Evolutionary conservation across 73 alveolate genomes (phyloP).

Genomic region (Diophrys sp.): DNA sequence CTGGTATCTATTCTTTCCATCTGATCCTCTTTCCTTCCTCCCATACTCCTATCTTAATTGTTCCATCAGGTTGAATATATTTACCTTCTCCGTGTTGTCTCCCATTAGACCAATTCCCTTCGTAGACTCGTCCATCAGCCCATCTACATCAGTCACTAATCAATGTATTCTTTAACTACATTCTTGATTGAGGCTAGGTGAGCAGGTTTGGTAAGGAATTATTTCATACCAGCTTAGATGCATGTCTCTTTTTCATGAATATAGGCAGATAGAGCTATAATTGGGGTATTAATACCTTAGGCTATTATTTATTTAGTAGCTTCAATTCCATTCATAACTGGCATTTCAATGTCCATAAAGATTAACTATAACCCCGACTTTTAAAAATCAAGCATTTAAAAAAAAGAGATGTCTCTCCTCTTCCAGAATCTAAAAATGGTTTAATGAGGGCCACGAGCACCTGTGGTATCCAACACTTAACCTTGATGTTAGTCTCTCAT

Average conservation of each 20-base stretch:
- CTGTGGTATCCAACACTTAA: no score
- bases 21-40: slow-evolving; percentile 58
- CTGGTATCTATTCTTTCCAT: no score
- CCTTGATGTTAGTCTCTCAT: no score
- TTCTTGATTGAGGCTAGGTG: background rate
- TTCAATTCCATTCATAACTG: background rate
- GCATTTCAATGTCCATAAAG: background rate
- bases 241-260: background rate
- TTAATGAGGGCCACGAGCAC: no score
- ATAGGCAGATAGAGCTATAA: background rate
- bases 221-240: background rate
- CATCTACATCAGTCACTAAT: no score
- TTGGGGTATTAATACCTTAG: background rate
- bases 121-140: slow-evolving; percentile 72
- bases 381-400: no score
- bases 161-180: background rate
- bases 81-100: slow-evolving; percentile 58
- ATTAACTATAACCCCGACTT: background rate
- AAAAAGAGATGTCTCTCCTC: no score
- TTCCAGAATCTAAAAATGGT: no score
- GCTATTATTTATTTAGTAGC: background rate
- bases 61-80: slow-evolving; percentile 25
- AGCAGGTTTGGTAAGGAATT: background rate
- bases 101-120: slow-evolving; percentile 82
- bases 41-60: slow-evolving; percentile 43